A percentile compares a stretch with the other conserved stretches of the same genome.
phyloP scores from a whole-genome alignment of 2,329 filamentous ascomycete genomes.

The Aspergillus tanneri region DNA sequence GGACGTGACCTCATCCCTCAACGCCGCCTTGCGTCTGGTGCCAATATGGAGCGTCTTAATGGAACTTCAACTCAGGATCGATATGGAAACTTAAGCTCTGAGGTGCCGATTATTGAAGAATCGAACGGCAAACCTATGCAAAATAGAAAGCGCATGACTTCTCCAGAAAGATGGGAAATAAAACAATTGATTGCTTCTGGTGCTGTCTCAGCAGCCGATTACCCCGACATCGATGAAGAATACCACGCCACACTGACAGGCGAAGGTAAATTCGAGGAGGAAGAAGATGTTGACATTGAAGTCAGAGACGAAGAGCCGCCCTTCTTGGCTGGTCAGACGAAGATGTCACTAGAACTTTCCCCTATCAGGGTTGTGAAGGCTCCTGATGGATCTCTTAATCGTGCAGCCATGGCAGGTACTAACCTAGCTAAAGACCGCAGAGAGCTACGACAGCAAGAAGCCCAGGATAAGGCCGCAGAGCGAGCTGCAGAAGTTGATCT shows the following conservation, averaged over 20 bases:
- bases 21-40: slow-evolving; percentile 76
- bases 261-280: slow-evolving; percentile 83
- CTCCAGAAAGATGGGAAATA: slow-evolving; percentile 96
- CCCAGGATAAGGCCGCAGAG: slow-evolving; percentile 72
- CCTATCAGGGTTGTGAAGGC: slow-evolving; percentile 97
- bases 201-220: slow-evolving; percentile 87
- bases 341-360: slow-evolving; percentile 89
- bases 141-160: slow-evolving; percentile 90
- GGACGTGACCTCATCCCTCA: slow-evolving; percentile 81
- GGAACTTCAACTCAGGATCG: slow-evolving; percentile 56
- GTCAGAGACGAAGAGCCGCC: slow-evolving; percentile 94
- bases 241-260: slow-evolving; percentile 85
- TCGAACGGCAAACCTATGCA: slow-evolving; percentile 55
- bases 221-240: slow-evolving; percentile 91
- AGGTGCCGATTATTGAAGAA: slow-evolving; percentile 64
- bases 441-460: slow-evolving; percentile 85
- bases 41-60: slow-evolving; percentile 81
- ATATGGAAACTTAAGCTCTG: slow-evolving; percentile 53
- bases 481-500: slow-evolving; percentile 77
- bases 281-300: slow-evolving; percentile 97
- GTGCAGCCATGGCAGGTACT: slow-evolving; percentile 92
- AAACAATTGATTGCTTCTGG: slow-evolving; percentile 94
- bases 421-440: slow-evolving; percentile 83
- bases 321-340: slow-evolving; percentile 92
- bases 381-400: slow-evolving; percentile 95